Percentiles rank a stretch among this genome's conserved stretches.
These are phyloP conservation scores for Malus domestica DNA, from an alignment of 306 rosid genomes.

Conservation along the genomic window DNA sequence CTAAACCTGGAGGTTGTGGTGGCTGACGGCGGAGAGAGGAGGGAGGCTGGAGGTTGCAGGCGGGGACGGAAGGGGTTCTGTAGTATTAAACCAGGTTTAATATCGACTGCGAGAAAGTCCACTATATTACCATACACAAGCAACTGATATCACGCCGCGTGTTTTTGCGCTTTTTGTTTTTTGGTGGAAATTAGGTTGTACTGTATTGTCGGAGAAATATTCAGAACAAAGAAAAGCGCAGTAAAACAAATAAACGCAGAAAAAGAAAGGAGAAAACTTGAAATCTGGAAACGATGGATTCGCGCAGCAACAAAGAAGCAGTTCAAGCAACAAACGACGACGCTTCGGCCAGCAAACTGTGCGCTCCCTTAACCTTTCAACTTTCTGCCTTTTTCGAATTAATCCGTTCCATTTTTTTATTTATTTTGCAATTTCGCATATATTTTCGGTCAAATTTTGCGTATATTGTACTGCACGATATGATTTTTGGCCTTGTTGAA, in stretches of 20 bases:
- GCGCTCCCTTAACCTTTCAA: not conserved
- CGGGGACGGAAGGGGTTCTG: not conserved
- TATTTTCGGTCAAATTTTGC: not conserved
- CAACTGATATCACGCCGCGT: not conserved
- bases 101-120: not conserved
- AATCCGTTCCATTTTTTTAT: too few species aligned
- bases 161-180: not conserved
- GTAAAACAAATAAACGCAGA: not conserved
- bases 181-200: not conserved
- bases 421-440: not conserved
- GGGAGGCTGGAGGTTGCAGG: not conserved
- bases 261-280: not conserved
- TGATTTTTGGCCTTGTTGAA: not conserved
- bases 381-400: not conserved
- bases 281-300: constrained; percentile 11
- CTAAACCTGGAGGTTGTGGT: too few species aligned
- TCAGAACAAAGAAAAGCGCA: not conserved
- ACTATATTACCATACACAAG: not conserved
- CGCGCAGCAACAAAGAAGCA: constrained; percentile 50
- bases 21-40: not conserved
- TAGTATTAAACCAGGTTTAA: not conserved
- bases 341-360: constrained; percentile 74
- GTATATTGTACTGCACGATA: not conserved
- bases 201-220: not conserved
- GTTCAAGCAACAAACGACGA: constrained; percentile 78